These are phyloP conservation scores for Luffa acutangula DNA, from an alignment of 306 rosid species.

Conservation along the genomic window DNA sequence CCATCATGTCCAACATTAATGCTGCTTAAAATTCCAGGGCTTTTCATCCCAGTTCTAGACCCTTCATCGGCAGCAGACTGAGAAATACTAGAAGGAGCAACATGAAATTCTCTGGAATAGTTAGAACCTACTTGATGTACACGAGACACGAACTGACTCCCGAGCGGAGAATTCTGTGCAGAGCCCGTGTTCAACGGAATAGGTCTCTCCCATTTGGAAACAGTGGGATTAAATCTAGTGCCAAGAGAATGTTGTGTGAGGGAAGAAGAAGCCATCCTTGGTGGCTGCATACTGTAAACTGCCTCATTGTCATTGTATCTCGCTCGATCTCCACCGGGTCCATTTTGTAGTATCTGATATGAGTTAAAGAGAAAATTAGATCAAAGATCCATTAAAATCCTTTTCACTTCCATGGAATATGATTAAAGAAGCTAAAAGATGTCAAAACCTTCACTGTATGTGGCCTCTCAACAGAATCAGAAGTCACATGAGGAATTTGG, in stretches of 20 bases:
- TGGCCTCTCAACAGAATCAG: conserved; percentile 61
- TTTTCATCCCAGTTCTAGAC: conserved; percentile 87
- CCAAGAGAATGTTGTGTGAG: conserved; percentile 50
- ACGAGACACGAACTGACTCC: conserved; percentile 42
- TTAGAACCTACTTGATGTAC: conserved; percentile 40
- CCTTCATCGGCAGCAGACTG: conserved; percentile 91
- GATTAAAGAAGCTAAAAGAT: conserved; percentile 1
- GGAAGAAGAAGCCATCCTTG: conserved; percentile 48
- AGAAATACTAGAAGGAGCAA: conserved; percentile 62
- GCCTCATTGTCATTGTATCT: conserved; percentile 59
- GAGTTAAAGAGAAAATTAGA: conserved; percentile 12
- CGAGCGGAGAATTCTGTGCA: conserved; percentile 49
- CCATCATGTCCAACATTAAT: conserved; percentile 32
- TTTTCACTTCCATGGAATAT: background rate
- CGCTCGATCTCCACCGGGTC: conserved; percentile 54
- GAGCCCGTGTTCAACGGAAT: conserved; percentile 43
- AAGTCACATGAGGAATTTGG: conserved; percentile 43
- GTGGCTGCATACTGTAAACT: conserved; percentile 43
- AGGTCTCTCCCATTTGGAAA: conserved; percentile 41
- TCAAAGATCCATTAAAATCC: background rate
- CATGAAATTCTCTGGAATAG: conserved; percentile 53
- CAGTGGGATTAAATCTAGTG: conserved; percentile 39
- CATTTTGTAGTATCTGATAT: conserved; percentile 53
- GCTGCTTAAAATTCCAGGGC: conserved; percentile 55
- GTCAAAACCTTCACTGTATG: conserved; percentile 66